A percentile compares a stretch with the other conserved stretches of the same genome.
These are phyloP conservation scores for Mallotus repandus DNA, from an alignment of 441 rosid species.

Conservation along the genomic window DNA sequence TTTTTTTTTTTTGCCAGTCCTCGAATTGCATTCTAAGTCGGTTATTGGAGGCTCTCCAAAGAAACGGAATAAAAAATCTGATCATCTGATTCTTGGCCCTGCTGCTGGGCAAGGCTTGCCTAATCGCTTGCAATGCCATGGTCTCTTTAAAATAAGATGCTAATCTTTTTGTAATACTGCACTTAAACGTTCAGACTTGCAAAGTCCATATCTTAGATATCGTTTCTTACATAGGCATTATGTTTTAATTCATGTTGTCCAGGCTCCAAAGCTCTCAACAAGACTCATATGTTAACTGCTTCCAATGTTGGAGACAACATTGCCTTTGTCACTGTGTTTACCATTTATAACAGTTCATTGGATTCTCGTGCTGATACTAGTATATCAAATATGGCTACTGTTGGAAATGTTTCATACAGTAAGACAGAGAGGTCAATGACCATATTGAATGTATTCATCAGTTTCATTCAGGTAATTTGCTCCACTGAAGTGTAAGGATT, in stretches of 20 bases:
- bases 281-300: conserved; percentile 39
- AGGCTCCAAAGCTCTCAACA: conserved; percentile 80
- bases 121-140: conserved; percentile 80
- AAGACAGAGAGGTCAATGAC: conserved; percentile 73
- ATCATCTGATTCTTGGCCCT: conserved; percentile 72
- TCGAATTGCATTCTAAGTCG: conserved; percentile 45
- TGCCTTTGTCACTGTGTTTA: conserved; percentile 77
- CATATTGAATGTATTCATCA: conserved; percentile 60
- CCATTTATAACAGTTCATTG: conserved; percentile 51
- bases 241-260: conserved; percentile 4
- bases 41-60: conserved; percentile 24
- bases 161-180: too few relatives aligned
- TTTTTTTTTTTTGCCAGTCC: conserved; percentile 28
- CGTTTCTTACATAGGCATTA: too few relatives aligned
- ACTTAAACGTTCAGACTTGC: too few relatives aligned
- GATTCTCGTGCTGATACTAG: conserved; percentile 30
- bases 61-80: conserved; percentile 49
- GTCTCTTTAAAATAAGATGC: conserved; percentile 27
- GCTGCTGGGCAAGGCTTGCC: conserved; percentile 79
- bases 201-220: not conserved
- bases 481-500: not conserved
- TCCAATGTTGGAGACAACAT: conserved; percentile 39
- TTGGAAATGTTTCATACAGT: conserved; percentile 68
- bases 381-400: conserved; percentile 48
- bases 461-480: conserved; percentile 65